Evolutionary conservation across 257 asterid genomes (phyloP).

Genomic region (Scutellaria barbata): DNA sequence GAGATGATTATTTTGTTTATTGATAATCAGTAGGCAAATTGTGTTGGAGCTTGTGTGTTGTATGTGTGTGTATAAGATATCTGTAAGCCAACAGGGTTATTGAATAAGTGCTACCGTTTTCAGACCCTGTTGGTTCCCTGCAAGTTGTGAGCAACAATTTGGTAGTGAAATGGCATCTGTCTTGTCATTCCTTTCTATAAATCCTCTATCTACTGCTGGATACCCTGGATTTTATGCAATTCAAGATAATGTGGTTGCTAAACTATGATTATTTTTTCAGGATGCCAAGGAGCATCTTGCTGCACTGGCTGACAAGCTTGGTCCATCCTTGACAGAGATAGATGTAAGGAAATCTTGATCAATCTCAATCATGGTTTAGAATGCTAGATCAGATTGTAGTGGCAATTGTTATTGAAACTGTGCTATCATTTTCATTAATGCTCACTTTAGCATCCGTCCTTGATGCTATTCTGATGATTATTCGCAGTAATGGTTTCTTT

Average conservation of each 20-base stretch:
- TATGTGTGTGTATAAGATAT: background rate
- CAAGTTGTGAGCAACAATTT: background rate
- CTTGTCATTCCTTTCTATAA: conserved; percentile 18
- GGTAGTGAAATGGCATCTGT: background rate
- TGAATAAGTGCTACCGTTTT: background rate
- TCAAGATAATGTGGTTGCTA: conserved; percentile 28
- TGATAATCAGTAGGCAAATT: conserved; percentile 2
- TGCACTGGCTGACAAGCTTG: conserved; percentile 97
- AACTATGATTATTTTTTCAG: conserved; percentile 50
- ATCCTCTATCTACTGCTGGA: conserved; percentile 29
- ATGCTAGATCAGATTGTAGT: conserved; percentile 32
- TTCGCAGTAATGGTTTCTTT: conserved; percentile 37
- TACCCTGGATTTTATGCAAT: background rate
- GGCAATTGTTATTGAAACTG: conserved; percentile 26
- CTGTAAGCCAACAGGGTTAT: conserved; percentile 1
- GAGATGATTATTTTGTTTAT: background rate
- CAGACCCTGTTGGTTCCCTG: background rate
- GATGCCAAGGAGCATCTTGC: conserved; percentile 99
- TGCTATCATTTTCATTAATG: conserved; percentile 8
- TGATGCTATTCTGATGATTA: conserved; percentile 27
- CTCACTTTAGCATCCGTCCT: conserved; percentile 9
- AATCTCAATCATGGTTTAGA: conserved; percentile 32
- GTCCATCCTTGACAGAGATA: conserved; percentile 83
- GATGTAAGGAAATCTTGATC: conserved; percentile 66
- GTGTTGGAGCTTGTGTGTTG: conserved; percentile 5